Base-by-base conservation (phyloP, 1,139 yeast genomes). In the Taiozyma sp. region DNA sequence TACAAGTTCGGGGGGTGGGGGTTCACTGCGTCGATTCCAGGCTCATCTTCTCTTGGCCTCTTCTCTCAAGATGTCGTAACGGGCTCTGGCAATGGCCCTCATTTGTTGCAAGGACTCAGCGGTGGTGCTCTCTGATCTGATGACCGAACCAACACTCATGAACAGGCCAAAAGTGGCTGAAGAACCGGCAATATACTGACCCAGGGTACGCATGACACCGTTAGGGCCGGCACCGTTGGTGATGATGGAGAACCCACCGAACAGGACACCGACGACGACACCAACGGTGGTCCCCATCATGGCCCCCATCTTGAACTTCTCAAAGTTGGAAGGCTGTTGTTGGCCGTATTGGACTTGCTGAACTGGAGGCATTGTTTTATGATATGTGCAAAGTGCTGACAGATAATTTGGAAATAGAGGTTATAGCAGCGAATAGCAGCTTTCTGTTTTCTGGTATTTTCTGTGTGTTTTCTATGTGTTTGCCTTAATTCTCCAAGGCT, bases 181-280 rank as follows among this genome's bases (percentile, higher is more conserved):
- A 7, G 97, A 90, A 50, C 98, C 98, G 69, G 89, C 84, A 72
- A 95, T 92, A 71, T 91, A 93, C 72, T 92, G 96, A 50, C 99
- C 99, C 65, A 95, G 75, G 8, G 97, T 92, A 73, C 97, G 85
- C 84, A 93, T 87, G 54, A 90, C 90, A 51, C 99, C 99, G 65
- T 90, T 88, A 49, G 99, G 98, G n/a, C 99, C 99, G 19, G 97
- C 92, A 16, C 99, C 99, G 59, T 88, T 84, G 54, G 92, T 95
- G 62, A 90, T 72, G 57, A 95, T 87, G 54, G 97, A 87, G 65
- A 89, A 84, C 29, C 97, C 96, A 56, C 98, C 98, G 67, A 93
- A 93, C 60, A 93, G 75, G 49, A 93, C 88, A 54, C 99, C 99
- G 45, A 93, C 92, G 66, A 96, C 95, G 22, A 92, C 96, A 54